Evolutionary conservation across 331 rosid genomes (phyloP), one percentile per base, ranked within the genome.

Genomic region (Malus hybrid): DNA sequence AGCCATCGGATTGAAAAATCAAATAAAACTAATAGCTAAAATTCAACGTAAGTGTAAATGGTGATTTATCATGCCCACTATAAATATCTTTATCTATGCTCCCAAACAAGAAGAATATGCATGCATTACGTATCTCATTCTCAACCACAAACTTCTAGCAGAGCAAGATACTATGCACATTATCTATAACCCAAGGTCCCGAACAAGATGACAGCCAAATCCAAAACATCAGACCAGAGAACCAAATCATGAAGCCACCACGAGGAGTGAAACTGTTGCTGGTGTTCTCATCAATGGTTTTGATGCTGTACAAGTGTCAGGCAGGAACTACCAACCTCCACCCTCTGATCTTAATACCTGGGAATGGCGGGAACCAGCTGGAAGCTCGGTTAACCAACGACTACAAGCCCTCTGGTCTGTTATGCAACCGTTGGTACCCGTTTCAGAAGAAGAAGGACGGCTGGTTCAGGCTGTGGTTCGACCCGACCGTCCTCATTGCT

Each of bases 401-500:
- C 36, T 94, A 88, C 86, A 80, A 66, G 73, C 84, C 98, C 24
- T 79, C 88, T 6, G 72, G 88, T 75, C 79, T 86, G 26, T 32
- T 83, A 2, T 92, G 99, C 83, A 72, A 81, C 26, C 80, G 88
- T 3, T 93, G 95, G 93, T 79, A 90, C 73, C 98, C 96, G 10
- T 24, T 75, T 32, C 3, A 2, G n/a, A 87, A 87, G 83, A 75
- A 70, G 29, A 63, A 84, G 44, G 75, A 89, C 4, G 91, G 92
- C 1, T 94, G 97, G 99, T 94, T 86, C 88, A 86, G 99, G 78
- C 68, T 92, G 1, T 94, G 97, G 99, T 92, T 94, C 78, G 93
- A 90, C 83, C 86, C 88, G 19, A 66, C 48, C 4, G 96, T 94
- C 28, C 82, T 94, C 0, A 71, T 90, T 19, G 82, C 88, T 63